Evolutionary conservation across 106 monocot genomes (phyloP).

Genomic region (Iris macrosiphon): DNA sequence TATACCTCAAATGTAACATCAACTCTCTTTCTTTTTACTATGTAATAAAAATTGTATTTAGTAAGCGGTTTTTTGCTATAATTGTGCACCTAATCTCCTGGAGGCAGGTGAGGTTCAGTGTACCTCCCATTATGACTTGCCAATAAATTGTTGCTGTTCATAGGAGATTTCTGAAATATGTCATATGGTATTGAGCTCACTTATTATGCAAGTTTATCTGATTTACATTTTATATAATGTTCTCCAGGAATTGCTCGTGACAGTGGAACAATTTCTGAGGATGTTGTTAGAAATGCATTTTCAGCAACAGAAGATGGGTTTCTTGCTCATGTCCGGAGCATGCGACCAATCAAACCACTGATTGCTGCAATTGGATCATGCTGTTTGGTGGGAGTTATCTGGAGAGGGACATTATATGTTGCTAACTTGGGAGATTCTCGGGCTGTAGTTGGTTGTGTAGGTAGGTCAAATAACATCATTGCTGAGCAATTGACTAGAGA

Average conservation of each 20-base stretch:
- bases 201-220: not conserved
- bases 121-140: not conserved
- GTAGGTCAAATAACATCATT: slow-evolving; percentile 41
- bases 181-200: not conserved
- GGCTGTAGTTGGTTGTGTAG: slow-evolving; percentile 64
- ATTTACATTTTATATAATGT: not conserved
- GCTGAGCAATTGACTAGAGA: slow-evolving; percentile 67
- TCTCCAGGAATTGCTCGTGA: slow-evolving; percentile 50
- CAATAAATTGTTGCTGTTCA: not conserved
- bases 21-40: not conserved
- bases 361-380: slow-evolving; percentile 74
- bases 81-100: not conserved
- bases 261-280: slow-evolving; percentile 56
- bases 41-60: not conserved
- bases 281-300: slow-evolving; percentile 59
- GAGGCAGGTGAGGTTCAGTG: slow-evolving; percentile 1
- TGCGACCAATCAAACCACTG: slow-evolving; percentile 38
- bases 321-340: slow-evolving; percentile 55
- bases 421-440: slow-evolving; percentile 89
- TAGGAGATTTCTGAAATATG: not conserved
- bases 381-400: slow-evolving; percentile 76
- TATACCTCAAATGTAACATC: not conserved
- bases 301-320: slow-evolving; percentile 72
- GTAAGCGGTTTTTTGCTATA: not conserved
- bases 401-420: slow-evolving; percentile 63